Base-by-base conservation (phyloP, 2,329 filamentous ascomycete species). In the Coniochaeta hoffmannii region DNA sequence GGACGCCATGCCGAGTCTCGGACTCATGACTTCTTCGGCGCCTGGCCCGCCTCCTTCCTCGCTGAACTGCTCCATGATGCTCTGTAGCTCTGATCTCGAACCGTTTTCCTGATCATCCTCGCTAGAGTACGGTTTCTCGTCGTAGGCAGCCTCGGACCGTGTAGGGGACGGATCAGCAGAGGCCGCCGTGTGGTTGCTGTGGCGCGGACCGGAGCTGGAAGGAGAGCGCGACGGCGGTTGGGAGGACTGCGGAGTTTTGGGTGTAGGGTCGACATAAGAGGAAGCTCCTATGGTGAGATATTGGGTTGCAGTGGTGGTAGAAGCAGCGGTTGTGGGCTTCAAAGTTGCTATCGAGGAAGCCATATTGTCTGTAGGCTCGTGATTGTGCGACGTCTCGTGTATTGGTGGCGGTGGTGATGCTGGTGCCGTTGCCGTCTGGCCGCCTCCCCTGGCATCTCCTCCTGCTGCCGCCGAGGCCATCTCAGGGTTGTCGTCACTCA, bases 61-160 rank as follows among this genome's bases (percentile, higher is more conserved):
- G 62, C 88, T 86, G 64, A 97, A 97, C 71, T 97, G 94, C 59
- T 90, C 90, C 90, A 99, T 97, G 68, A 99, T 97, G 67, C 82
- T 96, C 71, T 97, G 90, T 58, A 99, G 97, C 73, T 99, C 94
- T 6, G 87, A 86, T 57, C 84, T 83, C 1, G 89, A 90, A 53
- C 83, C 84, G 53, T 82, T 81, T 50, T 91, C 85, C 22, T 82
- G 80, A 55, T 83, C 80, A 64, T 85, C 83, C 64, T 86, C 84
- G 62, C 78, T 85, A 34, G 76, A 62, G 54, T 78, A 78, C 57
- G 72, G 72, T 62, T 76, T 81, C 53, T 85, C 82, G 53, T 87
- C 83, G 59, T 81, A 79, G 7, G 71, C 78, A 30, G 73, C 74
- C 62, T 82, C 78, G 30, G 80, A 81, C 56, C 77, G 72, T 1